Evolutionary conservation across 2,329 filamentous ascomycete genomes (phyloP), one percentile per base, ranked within the genome.

Genomic region (Didymella pomorum): DNA sequence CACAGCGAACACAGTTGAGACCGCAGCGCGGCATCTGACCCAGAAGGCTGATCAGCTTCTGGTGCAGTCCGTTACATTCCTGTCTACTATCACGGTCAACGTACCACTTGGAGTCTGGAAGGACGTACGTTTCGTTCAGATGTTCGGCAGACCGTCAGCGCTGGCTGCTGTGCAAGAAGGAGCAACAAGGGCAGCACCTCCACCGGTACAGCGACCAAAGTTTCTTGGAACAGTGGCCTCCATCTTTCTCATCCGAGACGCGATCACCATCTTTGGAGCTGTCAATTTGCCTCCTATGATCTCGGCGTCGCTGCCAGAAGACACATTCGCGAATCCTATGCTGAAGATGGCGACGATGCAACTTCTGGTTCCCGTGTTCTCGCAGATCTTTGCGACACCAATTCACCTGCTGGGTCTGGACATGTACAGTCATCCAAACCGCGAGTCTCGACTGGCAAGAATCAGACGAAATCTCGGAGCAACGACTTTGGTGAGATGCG

Each of bases 251-350:
- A 50, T 69, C 20, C 70, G 71, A 45, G 71, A 73, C 47, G 66
- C 69, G 4, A 61, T 71, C 42, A 72, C 71, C n/a, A 69, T 74
- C 41, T 68, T 72, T 23, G 71, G 69, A 43, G 72, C 70, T 5
- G 66, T 73, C 39, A 72, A 65, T 9, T 41, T 74, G n/a, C 66
- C 71, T 6, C 64, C 68, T 4, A 65, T 70, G 45, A 41, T 73
- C 31, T 62, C 68, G 2, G 42, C 58, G 8, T 37, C 61, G 12
- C 45, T 70, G 16, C 67, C 67, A 11, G 61, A 69, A 33, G 57
- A 59, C 4, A 50, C 64, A 3, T 58, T 67, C 18, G 47, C 64
- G 0, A 63, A 60, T 31, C 59, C 69, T 2, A 58, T 64, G 26
- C 54, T 64, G 26, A 68, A 63, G 31, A 64, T 68, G 53, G 64